Conservation (phyloP, 179 eudicot genomes). For the Sideroxylon spinosum region DNA sequence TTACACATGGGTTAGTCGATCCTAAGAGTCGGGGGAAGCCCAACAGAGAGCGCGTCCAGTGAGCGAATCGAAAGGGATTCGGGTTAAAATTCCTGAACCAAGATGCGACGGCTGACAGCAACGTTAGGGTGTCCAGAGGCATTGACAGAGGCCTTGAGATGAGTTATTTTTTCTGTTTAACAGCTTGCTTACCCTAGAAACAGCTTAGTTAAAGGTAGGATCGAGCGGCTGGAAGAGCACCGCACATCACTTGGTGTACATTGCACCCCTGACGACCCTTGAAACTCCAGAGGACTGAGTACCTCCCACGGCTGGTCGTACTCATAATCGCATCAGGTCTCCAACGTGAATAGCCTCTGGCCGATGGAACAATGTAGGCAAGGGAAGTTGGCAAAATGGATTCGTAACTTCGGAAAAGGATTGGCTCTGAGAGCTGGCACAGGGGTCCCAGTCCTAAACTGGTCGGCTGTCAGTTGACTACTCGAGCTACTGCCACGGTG, state of each 20-base stretch:
- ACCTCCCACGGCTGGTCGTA: neutral
- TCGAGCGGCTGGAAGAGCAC: no score
- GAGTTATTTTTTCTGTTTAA: conserved; percentile 18
- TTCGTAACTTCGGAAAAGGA: neutral
- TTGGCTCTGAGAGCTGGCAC: neutral
- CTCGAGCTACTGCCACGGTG: no score
- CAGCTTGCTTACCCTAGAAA: neutral
- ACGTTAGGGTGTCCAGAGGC: conserved; percentile 1
- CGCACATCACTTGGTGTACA: neutral
- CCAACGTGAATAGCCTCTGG: neutral
- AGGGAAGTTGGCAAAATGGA: neutral
- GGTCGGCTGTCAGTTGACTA: neutral
- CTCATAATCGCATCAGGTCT: neutral
- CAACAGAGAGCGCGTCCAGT: no score
- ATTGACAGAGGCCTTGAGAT: conserved; percentile 1
- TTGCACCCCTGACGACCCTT: neutral
- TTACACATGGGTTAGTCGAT: no score
- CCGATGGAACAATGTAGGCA: no score
- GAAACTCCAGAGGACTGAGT: neutral
- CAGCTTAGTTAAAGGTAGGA: neutral
- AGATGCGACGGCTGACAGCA: neutral
- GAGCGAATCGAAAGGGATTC: no score
- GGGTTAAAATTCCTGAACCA: neutral
- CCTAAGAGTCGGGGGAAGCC: no score
- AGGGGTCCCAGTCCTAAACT: neutral